Evolutionary conservation across 1,139 yeast species (phyloP), one percentile per base, ranked within the genome.

Genomic region (Protomyces pachydermus): DNA sequence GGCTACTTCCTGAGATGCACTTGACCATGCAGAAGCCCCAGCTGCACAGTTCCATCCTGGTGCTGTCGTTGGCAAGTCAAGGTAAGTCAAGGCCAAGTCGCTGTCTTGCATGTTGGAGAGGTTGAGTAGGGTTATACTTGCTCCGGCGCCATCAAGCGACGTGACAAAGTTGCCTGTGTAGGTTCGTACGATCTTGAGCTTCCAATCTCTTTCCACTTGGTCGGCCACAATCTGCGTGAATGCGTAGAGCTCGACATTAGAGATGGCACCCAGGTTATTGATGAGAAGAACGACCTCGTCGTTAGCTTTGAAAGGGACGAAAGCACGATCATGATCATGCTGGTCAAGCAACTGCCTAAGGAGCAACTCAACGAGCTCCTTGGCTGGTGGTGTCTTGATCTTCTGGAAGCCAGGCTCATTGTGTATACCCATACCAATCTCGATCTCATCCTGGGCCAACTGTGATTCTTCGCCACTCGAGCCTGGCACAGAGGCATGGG

Each of bases 391-490:
- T 69, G 91, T 83, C 20, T 83, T 80, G 56, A 87, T 75, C 69
- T 86, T 83, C 68, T 83, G 79, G 63, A 84, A 84, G 65, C 97
- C 97, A 0, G 97, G 95, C 73, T 91, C 98, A 72, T 91, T 91
- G 75, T 91, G 98, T 68, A 91, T 91, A 58, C 98, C 98, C 84
- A 91, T 86, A 34, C 98, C 98, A 68, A 91, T 80, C 75, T 91
- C 98, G 70, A 87, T 86, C 73, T 89, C 91, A 65, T 82, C 76
- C 18, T 78, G 81, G 54, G 77, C 79, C 46, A 75, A 76, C 68
- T 86, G 81, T 14, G 82, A 79, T 18, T 60, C 46, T 69, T 82
- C 86, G 45, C 45, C 57, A 65, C 80, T 81, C 58, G 78, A 75
- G 5, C 96, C 96, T 2, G 98, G 97, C 52, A 90, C 95, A 56